phyloP scores from a whole-genome alignment of 495 filamentous ascomycete species.

The Recurvomyces mirabilis region DNA sequence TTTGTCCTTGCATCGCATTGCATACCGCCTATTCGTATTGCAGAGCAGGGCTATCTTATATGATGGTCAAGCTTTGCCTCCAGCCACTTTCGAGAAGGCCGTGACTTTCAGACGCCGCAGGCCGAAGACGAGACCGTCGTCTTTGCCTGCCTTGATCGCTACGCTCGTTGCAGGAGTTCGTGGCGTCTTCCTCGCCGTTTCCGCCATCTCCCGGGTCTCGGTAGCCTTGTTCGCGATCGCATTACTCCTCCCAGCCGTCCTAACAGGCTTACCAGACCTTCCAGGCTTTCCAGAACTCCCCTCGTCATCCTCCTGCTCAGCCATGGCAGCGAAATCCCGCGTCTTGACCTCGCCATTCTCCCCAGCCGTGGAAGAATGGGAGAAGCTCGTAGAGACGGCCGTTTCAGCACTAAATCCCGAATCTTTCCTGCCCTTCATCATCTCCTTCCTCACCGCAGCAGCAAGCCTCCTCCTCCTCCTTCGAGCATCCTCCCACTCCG shows the following conservation, averaged over 20 bases:
- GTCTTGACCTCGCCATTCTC: not conserved
- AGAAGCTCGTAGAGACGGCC: too few species aligned
- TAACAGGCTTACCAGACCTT: too few species aligned
- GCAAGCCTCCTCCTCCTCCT: not conserved
- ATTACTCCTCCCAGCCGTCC: conserved; percentile 3
- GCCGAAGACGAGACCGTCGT: conserved; percentile 5
- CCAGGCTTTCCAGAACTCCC: too few species aligned
- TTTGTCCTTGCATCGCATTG: too few species aligned
- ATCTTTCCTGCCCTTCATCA: not conserved
- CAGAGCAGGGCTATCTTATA: too few species aligned
- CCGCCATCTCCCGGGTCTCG: too few species aligned
- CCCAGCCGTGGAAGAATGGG: too few species aligned
- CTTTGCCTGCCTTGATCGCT: conserved; percentile 11
- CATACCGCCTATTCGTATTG: too few species aligned
- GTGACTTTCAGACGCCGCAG: conserved; percentile 11
- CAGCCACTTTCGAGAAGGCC: conserved; percentile 11
- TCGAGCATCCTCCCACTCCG: too few species aligned
- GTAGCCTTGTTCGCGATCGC: conserved; percentile 3
- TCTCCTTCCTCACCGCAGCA: not conserved
- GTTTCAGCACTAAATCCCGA: conserved; percentile 2
- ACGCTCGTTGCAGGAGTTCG: not conserved
- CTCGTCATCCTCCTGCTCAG: too few species aligned
- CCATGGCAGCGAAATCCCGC: conserved; percentile 4
- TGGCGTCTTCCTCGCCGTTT: not conserved
- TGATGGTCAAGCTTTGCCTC: too few species aligned